A percentile compares a stretch with the other conserved stretches of the same genome.
Conservation (phyloP, 352 stramenopile genomes). For the Phytophthora pinifolia region DNA sequence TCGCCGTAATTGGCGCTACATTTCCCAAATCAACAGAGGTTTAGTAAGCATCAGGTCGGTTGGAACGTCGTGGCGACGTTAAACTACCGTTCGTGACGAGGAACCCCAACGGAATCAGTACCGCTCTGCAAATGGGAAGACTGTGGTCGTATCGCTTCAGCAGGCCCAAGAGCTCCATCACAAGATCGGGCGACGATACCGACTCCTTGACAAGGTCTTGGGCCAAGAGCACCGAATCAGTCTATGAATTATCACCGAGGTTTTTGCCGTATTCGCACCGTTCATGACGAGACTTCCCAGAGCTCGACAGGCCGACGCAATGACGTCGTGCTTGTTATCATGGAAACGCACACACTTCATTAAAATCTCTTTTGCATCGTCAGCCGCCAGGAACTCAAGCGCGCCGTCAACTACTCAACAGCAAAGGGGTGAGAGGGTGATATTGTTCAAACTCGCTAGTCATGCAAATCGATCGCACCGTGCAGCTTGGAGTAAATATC, state of each 20-base stretch:
- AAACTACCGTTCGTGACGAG: conserved; percentile 61
- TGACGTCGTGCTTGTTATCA: conserved; percentile 76
- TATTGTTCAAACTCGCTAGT: no score
- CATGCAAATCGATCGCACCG: no score
- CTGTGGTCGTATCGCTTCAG: conserved; percentile 56
- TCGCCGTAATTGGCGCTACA: conserved; percentile 48
- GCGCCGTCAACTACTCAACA: conserved; percentile 49
- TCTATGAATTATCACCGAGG: background rate
- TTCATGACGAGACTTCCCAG: conserved; percentile 76
- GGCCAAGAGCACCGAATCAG: background rate
- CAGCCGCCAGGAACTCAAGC: conserved; percentile 63
- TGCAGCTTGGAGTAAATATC: conserved; percentile 75
- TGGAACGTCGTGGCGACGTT: background rate
- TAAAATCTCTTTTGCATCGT: conserved; percentile 56
- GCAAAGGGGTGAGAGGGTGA: background rate
- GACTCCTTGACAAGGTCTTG: conserved; percentile 75
- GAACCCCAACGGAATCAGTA: conserved; percentile 60
- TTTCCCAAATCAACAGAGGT: background rate
- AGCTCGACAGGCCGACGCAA: conserved; percentile 56
- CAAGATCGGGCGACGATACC: conserved; percentile 47
- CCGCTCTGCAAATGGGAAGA: conserved; percentile 47
- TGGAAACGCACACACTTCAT: conserved; percentile 78
- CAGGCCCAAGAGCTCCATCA: conserved; percentile 56
- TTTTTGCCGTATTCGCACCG: conserved; percentile 25
- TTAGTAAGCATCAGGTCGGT: background rate